These are phyloP conservation scores for Globisporangium spinosum DNA, from an alignment of 352 stramenopile species.

Conservation along the genomic window DNA sequence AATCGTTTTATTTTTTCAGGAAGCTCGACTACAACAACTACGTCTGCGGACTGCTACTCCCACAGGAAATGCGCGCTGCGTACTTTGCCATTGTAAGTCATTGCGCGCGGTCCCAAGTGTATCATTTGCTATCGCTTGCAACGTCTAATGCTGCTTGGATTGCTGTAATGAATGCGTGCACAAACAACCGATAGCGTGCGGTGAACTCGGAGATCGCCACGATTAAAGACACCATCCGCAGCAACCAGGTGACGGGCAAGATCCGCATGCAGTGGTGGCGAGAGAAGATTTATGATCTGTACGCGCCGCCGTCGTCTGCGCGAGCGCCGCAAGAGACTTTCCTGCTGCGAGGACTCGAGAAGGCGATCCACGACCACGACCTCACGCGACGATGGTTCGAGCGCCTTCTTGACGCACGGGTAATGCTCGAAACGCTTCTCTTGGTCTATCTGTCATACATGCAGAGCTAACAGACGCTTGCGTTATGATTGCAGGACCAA, in stretches of 20 bases:
- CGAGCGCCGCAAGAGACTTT: conserved; percentile 42
- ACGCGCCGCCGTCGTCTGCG: conserved; percentile 23
- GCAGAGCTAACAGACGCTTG: background rate
- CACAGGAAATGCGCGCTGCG: conserved; percentile 48
- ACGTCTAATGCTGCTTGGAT: background rate
- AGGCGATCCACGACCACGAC: conserved; percentile 62
- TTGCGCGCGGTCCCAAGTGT: background rate
- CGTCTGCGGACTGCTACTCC: conserved; percentile 66
- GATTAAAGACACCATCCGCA: conserved; percentile 87
- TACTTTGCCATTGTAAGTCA: conserved; percentile 80
- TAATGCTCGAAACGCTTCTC: conserved; percentile 5
- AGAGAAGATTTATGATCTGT: conserved; percentile 76
- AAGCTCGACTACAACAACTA: conserved; percentile 87
- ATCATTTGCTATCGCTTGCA: background rate
- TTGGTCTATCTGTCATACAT: background rate
- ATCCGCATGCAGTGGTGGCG: conserved; percentile 93
- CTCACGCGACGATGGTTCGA: conserved; percentile 91
- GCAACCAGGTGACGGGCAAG: conserved; percentile 80
- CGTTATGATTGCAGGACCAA: conserved; percentile 36
- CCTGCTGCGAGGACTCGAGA: conserved; percentile 62
- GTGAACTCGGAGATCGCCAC: conserved; percentile 89
- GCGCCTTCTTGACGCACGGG: conserved; percentile 83
- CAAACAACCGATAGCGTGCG: conserved; percentile 46
- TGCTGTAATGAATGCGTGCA: background rate
- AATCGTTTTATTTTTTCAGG: conserved; percentile 26